A percentile compares a stretch with the other conserved stretches of the same genome.
Conservation (phyloP, 31 red algal genomes). For the Endocladia muricata region DNA sequence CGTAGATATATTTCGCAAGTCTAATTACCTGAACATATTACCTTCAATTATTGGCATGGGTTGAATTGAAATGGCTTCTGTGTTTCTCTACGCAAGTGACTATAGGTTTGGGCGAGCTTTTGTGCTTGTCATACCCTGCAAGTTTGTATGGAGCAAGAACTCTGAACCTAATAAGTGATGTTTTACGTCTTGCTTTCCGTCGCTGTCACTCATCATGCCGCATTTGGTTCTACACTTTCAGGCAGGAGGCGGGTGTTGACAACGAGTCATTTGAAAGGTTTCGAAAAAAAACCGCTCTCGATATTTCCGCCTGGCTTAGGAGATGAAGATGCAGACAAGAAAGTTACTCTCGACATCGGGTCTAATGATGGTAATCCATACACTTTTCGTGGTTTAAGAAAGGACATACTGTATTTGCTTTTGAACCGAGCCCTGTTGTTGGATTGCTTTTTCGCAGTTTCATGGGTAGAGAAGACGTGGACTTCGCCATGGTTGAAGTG, state of each 20-base stretch:
- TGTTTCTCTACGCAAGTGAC: no score
- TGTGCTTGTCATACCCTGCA: no score
- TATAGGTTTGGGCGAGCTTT: no score
- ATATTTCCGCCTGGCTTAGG: slow-evolving; percentile 10
- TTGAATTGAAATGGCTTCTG: no score
- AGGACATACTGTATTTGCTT: slow-evolving; percentile 21
- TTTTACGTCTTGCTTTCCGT: no score
- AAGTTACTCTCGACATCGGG: slow-evolving; percentile 2
- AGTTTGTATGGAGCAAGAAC: no score
- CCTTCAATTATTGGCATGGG: no score
- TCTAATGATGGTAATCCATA: slow-evolving; percentile 20
- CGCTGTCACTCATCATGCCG: no score
- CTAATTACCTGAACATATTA: no score
- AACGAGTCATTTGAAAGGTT: neutral
- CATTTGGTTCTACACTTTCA: no score
- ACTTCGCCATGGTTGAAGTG: neutral
- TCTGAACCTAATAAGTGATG: no score
- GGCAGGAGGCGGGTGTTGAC: slow-evolving; percentile 11
- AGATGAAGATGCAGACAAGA: neutral
- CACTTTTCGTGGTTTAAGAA: slow-evolving; percentile 1
- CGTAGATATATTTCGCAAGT: no score
- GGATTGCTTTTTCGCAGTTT: neutral
- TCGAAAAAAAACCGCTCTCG: neutral
- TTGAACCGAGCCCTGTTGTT: slow-evolving; percentile 24
- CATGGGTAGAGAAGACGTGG: neutral